Percentiles rank a stretch among this genome's conserved stretches.
phyloP scores from a whole-genome alignment of 1,284 basidiomycete genomes.

The Ceratobasidium sp. region DNA sequence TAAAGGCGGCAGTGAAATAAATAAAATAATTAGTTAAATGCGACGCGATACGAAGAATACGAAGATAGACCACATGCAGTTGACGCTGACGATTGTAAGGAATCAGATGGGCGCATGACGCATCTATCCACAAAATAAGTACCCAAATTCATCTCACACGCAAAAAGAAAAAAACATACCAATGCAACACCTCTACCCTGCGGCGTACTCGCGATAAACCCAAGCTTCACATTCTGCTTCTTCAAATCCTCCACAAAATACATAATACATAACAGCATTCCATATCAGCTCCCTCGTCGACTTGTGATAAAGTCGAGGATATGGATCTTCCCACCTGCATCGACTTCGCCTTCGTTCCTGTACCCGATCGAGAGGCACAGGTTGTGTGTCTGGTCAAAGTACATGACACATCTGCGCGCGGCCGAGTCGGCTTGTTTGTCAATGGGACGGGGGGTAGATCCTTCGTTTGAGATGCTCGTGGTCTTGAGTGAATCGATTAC shows the following conservation, averaged over 20 bases:
- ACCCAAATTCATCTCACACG: conserved; percentile 10
- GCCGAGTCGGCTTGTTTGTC: conserved; percentile 88
- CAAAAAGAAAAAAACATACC: conserved; percentile 61
- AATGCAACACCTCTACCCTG: conserved; percentile 93
- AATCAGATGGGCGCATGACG: conserved; percentile 89
- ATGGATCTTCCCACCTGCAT: conserved; percentile 83
- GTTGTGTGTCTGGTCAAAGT: conserved; percentile 72
- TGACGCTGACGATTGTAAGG: conserved; percentile 80
- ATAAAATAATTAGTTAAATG: not conserved
- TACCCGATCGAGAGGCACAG: conserved; percentile 82
- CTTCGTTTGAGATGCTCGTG: conserved; percentile 51
- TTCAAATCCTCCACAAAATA: conserved; percentile 84
- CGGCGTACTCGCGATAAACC: conserved; percentile 91
- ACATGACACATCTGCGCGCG: conserved; percentile 83
- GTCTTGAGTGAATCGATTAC: conserved; percentile 67
- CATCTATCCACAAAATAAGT: conserved; percentile 68
- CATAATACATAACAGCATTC: conserved; percentile 81
- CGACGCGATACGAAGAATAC: conserved; percentile 24
- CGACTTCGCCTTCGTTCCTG: conserved; percentile 84
- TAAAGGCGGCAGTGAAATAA: not conserved
- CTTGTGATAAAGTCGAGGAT: conserved; percentile 77
- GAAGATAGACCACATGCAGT: conserved; percentile 74
- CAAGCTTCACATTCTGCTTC: conserved; percentile 85
- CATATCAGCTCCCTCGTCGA: conserved; percentile 78
- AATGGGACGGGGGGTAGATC: conserved; percentile 72